Conservation (phyloP, 1,139 yeast genomes). For the Pichia sp. region DNA sequence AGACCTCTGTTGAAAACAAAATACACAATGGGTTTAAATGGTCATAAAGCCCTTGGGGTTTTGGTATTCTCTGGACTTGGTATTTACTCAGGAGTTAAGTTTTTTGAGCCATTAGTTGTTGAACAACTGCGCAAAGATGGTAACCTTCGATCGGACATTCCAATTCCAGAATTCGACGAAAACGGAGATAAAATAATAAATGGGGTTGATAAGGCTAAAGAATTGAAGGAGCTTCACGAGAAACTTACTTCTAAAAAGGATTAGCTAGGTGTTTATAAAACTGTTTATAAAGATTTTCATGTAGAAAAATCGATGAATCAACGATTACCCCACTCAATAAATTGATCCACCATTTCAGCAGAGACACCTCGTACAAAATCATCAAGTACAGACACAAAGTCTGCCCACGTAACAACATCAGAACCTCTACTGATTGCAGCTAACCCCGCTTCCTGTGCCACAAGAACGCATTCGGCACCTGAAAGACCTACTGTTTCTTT, state of each 20-base stretch:
- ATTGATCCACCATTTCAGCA: constrained; percentile 71
- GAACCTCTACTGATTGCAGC: constrained; percentile 56
- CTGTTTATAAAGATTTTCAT: not conserved
- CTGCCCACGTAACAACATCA: constrained; percentile 45
- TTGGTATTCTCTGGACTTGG: constrained; percentile 23
- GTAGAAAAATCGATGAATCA: not conserved
- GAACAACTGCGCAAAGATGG: constrained; percentile 67
- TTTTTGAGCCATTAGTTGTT: constrained; percentile 66
- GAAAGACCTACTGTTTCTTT: constrained; percentile 76
- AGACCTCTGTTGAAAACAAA: not conserved
- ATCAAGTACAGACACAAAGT: constrained; percentile 63
- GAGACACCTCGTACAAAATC: constrained; percentile 76
- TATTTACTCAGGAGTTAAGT: constrained; percentile 46
- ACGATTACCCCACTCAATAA: constrained; percentile 3
- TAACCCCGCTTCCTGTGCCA: constrained; percentile 93
- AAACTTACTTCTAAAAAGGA: constrained; percentile 14
- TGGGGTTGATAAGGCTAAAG: constrained; percentile 15
- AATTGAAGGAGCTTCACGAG: constrained; percentile 19
- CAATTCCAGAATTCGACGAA: constrained; percentile 40
- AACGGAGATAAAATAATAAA: constrained; percentile 33
- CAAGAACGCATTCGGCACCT: constrained; percentile 88
- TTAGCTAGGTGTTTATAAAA: not conserved
- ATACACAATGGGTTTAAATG: constrained; percentile 5
- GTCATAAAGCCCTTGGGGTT: constrained; percentile 17
- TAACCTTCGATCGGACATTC: constrained; percentile 51